phyloP scores from a whole-genome alignment of 176 grass and related monocot genomes.

The Paspalum notatum region DNA sequence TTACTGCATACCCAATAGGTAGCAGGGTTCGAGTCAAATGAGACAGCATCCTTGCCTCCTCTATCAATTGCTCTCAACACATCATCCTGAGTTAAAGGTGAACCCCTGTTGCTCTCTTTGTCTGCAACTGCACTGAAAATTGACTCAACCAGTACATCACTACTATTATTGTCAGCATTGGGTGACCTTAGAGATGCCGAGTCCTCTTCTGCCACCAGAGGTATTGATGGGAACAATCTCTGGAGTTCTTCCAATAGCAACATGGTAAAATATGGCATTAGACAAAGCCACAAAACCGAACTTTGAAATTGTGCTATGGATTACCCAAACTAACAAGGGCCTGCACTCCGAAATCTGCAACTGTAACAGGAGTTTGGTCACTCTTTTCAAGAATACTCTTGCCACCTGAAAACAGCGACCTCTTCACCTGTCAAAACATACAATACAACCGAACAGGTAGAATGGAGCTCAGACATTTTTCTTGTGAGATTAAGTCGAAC shows the following conservation, averaged over 20 bases:
- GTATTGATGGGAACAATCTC: constrained; percentile 79
- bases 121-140: constrained; percentile 64
- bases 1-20: constrained; percentile 76
- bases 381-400: constrained; percentile 77
- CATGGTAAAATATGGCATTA: constrained; percentile 42
- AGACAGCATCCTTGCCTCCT: constrained; percentile 79
- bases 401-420: constrained; percentile 67
- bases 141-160: constrained; percentile 61
- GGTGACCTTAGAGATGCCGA: constrained; percentile 61
- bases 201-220: constrained; percentile 92
- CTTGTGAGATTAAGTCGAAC: not conserved
- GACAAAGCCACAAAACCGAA: constrained; percentile 31
- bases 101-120: constrained; percentile 49
- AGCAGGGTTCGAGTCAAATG: constrained; percentile 76
- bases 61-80: constrained; percentile 91
- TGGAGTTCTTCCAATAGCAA: constrained; percentile 67
- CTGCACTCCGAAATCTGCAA: constrained; percentile 94
- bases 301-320: constrained; percentile 19
- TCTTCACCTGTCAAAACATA: constrained; percentile 72
- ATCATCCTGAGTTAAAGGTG: constrained; percentile 62
- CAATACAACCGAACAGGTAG: constrained; percentile 24
- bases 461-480: constrained; percentile 21
- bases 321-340: constrained; percentile 90
- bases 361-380: constrained; percentile 76
- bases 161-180: constrained; percentile 38